Percentiles rank a stretch among this genome's conserved stretches.
phyloP scores from a whole-genome alignment of 805 yeast genomes.

The Candida methanosorbosa region DNA sequence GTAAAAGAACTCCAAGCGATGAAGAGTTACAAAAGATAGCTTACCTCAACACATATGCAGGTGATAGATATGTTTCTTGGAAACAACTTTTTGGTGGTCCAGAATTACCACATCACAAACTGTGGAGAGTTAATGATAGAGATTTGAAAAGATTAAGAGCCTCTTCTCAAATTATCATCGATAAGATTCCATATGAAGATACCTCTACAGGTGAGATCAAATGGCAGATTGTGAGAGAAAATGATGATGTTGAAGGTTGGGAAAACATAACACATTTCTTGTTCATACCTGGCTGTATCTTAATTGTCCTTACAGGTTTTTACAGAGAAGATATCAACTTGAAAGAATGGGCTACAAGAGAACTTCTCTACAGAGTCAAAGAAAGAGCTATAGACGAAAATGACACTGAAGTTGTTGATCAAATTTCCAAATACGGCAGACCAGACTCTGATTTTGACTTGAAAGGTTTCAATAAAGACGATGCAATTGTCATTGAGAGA shows the following conservation, averaged over 20 bases:
- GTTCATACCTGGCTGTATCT: conserved; percentile 61
- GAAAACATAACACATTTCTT: conserved; percentile 64
- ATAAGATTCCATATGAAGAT: conserved; percentile 78
- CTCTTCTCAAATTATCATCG: conserved; percentile 58
- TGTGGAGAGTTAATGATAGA: conserved; percentile 52
- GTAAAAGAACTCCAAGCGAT: conserved; percentile 62
- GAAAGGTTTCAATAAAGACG: conserved; percentile 57
- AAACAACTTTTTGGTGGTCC: conserved; percentile 34
- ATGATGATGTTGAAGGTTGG: conserved; percentile 76
- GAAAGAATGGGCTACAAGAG: conserved; percentile 77
- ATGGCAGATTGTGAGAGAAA: conserved; percentile 69
- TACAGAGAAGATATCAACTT: conserved; percentile 43
- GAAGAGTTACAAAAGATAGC: conserved; percentile 66
- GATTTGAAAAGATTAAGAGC: conserved; percentile 52
- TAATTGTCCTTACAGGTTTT: conserved; percentile 41
- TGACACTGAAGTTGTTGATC: conserved; percentile 43
- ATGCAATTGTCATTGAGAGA: conserved; percentile 71
- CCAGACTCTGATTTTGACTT: conserved; percentile 35
- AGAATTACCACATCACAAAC: conserved; percentile 40
- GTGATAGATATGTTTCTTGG: conserved; percentile 44
- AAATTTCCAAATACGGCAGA: conserved; percentile 27
- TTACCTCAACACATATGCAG: conserved; percentile 53
- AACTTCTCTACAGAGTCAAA: conserved; percentile 67
- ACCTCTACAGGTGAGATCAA: conserved; percentile 68
- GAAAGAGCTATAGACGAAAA: conserved; percentile 52